A percentile compares a stretch with the other conserved stretches of the same genome.
Evolutionary conservation across 306 rosid genomes (phyloP).

Genomic region (Cyclanthera cordifolia): DNA sequence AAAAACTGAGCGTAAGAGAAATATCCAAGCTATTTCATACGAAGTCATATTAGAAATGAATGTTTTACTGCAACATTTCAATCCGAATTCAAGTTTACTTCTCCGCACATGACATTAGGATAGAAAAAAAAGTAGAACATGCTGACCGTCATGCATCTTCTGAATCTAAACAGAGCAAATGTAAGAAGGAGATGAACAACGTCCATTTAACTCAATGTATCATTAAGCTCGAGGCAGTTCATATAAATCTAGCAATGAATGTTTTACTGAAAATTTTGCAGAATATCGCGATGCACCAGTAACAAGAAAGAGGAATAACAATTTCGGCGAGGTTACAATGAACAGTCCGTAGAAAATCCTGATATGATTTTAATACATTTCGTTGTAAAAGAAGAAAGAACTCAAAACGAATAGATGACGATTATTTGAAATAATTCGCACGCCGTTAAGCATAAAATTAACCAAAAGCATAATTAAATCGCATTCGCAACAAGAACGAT

Average conservation of each 20-base stretch:
- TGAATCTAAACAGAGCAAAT: background rate
- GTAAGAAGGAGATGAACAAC: background rate
- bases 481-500: background rate
- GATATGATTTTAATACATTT: background rate
- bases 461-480: background rate
- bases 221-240: constrained; percentile 5
- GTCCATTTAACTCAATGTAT: background rate
- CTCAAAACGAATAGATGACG: background rate
- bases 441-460: background rate
- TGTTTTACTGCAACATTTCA: background rate
- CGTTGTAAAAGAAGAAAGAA: background rate
- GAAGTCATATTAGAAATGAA: background rate
- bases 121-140: background rate
- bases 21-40: background rate
- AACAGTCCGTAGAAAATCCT: background rate
- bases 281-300: background rate
- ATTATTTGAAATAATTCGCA: background rate
- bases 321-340: background rate
- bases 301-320: background rate
- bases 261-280: background rate
- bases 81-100: background rate
- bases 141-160: background rate
- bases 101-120: background rate
- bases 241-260: background rate
- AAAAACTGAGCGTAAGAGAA: background rate